Percentiles rank a stretch among this genome's conserved stretches.
Conservation (phyloP, 2,329 filamentous ascomycete species). For the Colletotrichum shisoi region DNA sequence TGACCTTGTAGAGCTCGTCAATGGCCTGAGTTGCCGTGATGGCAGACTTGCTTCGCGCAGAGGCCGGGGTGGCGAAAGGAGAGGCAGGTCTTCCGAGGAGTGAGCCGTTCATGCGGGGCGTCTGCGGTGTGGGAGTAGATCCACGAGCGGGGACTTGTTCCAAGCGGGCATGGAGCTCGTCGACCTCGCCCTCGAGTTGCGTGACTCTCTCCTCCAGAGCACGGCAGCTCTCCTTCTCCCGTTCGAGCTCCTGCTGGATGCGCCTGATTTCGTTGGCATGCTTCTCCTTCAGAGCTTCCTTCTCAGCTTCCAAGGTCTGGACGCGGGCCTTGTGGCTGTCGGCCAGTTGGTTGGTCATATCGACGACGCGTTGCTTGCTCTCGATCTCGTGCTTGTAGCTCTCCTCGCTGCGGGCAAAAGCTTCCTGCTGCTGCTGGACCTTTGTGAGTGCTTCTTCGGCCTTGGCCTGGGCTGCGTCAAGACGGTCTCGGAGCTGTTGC, state of each 20-base stretch:
- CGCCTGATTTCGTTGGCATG: constrained; percentile 67
- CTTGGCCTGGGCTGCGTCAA: constrained; percentile 86
- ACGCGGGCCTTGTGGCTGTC: constrained; percentile 75
- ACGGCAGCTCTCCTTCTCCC: constrained; percentile 57
- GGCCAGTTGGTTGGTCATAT: constrained; percentile 80
- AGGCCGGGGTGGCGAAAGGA: constrained; percentile 69
- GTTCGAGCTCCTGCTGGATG: constrained; percentile 65
- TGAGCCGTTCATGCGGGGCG: constrained; percentile 67
- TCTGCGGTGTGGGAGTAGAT: constrained; percentile 66
- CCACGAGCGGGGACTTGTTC: constrained; percentile 55
- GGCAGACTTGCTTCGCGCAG: constrained; percentile 62
- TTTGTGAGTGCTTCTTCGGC: constrained; percentile 83
- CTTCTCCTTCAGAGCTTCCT: constrained; percentile 67
- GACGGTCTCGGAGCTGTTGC: constrained; percentile 77
- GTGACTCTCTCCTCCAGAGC: constrained; percentile 59
- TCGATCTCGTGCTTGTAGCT: constrained; percentile 88
- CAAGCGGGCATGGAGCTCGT: constrained; percentile 60
- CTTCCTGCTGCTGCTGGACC: constrained; percentile 85
- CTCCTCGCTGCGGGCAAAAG: constrained; percentile 81
- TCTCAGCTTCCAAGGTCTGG: constrained; percentile 72
- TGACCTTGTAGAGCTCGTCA: constrained; percentile 71
- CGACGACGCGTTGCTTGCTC: constrained; percentile 78
- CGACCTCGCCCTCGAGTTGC: constrained; percentile 62
- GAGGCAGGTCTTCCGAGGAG: constrained; percentile 62
- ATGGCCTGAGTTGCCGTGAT: constrained; percentile 70